A percentile compares a stretch with the other conserved stretches of the same genome.
Evolutionary conservation across 441 rosid genomes (phyloP).

Genomic region (Syzygium syzygioides): DNA sequence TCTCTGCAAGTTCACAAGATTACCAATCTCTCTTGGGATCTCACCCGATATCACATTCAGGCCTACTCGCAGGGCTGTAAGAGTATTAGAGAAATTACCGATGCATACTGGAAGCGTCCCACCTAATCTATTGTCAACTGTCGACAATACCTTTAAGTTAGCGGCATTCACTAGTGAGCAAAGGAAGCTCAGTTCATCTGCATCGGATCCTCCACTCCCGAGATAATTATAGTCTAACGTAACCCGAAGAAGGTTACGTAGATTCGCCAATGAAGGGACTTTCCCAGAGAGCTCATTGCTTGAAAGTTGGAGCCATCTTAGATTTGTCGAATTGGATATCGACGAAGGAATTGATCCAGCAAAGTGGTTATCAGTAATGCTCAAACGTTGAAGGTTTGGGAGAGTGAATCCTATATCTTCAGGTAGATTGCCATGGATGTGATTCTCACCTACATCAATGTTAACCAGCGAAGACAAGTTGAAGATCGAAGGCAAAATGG

Average conservation of each 20-base stretch:
- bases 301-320: not conserved
- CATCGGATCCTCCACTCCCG: not conserved
- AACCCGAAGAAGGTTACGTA: not conserved
- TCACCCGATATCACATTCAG: rapidly evolving
- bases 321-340: not conserved
- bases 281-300: not conserved
- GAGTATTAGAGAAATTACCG: not conserved
- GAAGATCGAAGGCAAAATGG: not conserved
- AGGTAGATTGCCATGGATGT: not conserved
- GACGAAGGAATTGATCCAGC: not conserved
- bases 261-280: not conserved
- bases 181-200: not conserved
- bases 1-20: not conserved
- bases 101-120: not conserved
- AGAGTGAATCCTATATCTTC: not conserved
- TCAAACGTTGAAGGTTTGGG: not conserved
- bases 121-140: not conserved
- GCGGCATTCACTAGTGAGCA: not conserved
- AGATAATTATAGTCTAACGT: not conserved
- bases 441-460: not conserved
- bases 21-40: not conserved
- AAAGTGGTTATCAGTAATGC: not conserved
- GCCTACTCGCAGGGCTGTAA: not conserved
- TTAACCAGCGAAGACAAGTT: not conserved
- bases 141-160: not conserved